phyloP scores from a whole-genome alignment of 192 early-diverging fungal species.

The Phlyctochytrium planicorne region DNA sequence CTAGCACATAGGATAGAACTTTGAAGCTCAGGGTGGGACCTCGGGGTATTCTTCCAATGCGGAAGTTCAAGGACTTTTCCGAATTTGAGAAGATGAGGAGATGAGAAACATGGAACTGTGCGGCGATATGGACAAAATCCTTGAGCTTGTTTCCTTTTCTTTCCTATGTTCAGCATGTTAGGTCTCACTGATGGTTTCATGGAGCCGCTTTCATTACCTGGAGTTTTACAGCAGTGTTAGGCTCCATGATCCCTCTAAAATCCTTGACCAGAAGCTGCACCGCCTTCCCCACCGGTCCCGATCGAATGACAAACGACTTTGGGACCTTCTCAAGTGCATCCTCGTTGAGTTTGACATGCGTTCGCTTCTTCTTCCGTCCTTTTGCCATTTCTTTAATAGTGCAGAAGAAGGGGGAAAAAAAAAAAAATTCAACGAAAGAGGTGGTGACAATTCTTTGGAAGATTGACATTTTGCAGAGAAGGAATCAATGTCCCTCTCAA shows the following conservation, averaged over 20 bases:
- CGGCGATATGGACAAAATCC: constrained; percentile 88
- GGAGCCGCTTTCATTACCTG: constrained; percentile 32
- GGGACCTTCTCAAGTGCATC: constrained; percentile 54
- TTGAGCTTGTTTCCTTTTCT: constrained; percentile 87
- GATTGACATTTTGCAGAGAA: too few relatives aligned
- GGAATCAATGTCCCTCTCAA: too few relatives aligned
- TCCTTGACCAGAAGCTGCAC: constrained; percentile 79
- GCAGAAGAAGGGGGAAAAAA: constrained; percentile 14
- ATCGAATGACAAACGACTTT: constrained; percentile 89
- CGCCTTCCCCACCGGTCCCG: constrained; percentile 77
- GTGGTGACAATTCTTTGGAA: too few relatives aligned
- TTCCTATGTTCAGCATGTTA: constrained; percentile 51
- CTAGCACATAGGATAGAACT: constrained; percentile 75
- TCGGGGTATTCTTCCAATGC: constrained; percentile 82
- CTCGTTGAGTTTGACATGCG: constrained; percentile 44
- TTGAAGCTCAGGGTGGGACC: constrained; percentile 92
- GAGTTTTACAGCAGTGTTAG: constrained; percentile 87
- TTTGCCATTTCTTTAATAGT: constrained; percentile 13
- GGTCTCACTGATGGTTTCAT: not conserved
- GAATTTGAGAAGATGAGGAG: constrained; percentile 86
- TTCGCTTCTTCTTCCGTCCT: constrained; percentile 49
- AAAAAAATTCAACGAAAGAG: too few relatives aligned
- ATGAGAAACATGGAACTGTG: constrained; percentile 83
- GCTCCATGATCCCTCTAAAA: constrained; percentile 87
- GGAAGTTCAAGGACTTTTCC: constrained; percentile 74